These are phyloP conservation scores for Lippia alba DNA, from an alignment of 305 asterid species.

Conservation along the genomic window DNA sequence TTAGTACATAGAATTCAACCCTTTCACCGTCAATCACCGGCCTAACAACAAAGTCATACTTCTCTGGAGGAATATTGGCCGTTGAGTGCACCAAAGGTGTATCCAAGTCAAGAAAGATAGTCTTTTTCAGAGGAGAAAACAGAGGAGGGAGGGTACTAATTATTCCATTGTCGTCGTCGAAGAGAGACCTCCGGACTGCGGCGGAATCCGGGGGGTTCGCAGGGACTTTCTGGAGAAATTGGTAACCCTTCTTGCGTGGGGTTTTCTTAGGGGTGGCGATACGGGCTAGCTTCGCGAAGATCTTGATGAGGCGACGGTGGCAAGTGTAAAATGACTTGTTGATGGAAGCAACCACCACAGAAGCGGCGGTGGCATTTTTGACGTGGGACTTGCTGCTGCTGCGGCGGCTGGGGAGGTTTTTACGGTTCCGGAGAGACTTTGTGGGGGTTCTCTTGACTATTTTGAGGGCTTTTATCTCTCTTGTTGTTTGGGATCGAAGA, in stretches of 20 bases:
- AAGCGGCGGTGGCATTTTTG: constrained; percentile 62
- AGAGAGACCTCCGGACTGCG: constrained; percentile 46
- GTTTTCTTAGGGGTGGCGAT: constrained; percentile 53
- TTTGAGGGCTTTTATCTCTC: too few species aligned
- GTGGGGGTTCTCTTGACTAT: constrained; percentile 76
- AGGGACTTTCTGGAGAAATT: constrained; percentile 41
- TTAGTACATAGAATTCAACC: constrained; percentile 51
- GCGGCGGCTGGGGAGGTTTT: constrained; percentile 45
- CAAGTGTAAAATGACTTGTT: constrained; percentile 54
- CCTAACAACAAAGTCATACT: constrained; percentile 52
- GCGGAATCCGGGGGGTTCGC: constrained; percentile 31
- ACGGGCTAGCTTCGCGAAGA: constrained; percentile 49
- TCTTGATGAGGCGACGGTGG: constrained; percentile 61
- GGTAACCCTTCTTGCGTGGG: constrained; percentile 55
- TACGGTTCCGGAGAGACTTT: constrained; percentile 61
- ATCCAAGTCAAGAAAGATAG: constrained; percentile 58
- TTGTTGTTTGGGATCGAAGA: too few species aligned
- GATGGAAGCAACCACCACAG: constrained; percentile 49
- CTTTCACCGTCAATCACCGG: constrained; percentile 51
- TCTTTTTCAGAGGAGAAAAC: constrained; percentile 24
- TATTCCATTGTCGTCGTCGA: constrained; percentile 42
- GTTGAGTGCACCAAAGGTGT: constrained; percentile 58
- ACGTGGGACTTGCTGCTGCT: constrained; percentile 64
- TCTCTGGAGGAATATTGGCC: constrained; percentile 44
- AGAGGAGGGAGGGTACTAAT: constrained; percentile 47